A percentile compares a stretch with the other conserved stretches of the same genome.
Evolutionary conservation across 192 early-diverging fungal species (phyloP).

Genomic region (Rhizophagus clarus): DNA sequence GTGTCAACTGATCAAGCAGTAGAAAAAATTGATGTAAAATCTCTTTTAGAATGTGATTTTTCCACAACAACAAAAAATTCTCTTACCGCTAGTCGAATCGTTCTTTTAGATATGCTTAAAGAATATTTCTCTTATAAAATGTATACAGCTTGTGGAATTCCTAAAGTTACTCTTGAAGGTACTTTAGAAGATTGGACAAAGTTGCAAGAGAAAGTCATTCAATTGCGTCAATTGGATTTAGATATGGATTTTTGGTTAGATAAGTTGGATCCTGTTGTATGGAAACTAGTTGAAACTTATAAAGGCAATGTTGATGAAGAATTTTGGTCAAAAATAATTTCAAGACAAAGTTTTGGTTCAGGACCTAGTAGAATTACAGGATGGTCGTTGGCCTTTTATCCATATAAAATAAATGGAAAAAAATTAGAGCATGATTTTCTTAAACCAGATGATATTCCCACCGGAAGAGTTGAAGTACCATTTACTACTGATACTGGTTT

Average conservation of each 20-base stretch:
- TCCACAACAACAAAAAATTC: background rate
- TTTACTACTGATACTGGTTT: background rate
- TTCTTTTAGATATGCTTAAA: background rate
- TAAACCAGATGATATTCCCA: background rate
- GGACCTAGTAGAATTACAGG: background rate
- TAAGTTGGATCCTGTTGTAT: too few relatives aligned
- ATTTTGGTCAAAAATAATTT: background rate
- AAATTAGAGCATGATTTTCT: too few relatives aligned
- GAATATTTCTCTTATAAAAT: background rate
- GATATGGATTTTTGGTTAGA: too few relatives aligned
- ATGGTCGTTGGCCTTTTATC: background rate
- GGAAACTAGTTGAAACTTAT: background rate
- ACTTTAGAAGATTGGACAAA: too few relatives aligned
- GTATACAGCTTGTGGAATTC: background rate
- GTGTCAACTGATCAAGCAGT: too few relatives aligned
- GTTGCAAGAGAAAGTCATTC: too few relatives aligned
- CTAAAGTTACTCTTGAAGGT: too few relatives aligned
- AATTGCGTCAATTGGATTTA: too few relatives aligned
- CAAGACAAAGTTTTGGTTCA: background rate
- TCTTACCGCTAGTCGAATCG: background rate
- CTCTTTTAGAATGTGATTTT: background rate
- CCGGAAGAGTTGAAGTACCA: background rate
- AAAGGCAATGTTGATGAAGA: background rate
- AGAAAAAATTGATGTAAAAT: background rate
- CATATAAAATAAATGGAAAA: background rate